A percentile compares a stretch with the other conserved stretches of the same genome.
phyloP scores from a whole-genome alignment of 768 basidiomycete genomes.

The button mushroom (Agaricus bisporus) region DNA sequence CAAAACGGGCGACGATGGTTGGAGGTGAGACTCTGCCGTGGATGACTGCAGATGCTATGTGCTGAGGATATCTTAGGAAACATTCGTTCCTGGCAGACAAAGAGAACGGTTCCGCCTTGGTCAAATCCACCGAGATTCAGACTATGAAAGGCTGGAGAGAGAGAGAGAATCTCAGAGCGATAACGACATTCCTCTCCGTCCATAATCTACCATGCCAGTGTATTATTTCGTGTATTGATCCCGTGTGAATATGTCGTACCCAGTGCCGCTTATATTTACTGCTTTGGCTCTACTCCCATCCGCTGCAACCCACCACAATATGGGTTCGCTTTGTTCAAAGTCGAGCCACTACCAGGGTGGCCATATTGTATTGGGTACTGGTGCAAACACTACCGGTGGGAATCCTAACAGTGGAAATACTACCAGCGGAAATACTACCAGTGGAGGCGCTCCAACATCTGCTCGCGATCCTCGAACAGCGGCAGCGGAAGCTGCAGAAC shows the following conservation, averaged over 20 bases:
- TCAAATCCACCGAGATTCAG: conserved; percentile 41
- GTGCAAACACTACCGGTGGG: conserved; percentile 15
- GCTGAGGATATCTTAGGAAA: conserved; percentile 24
- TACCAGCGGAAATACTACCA: conserved; percentile 11
- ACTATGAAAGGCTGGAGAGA: conserved; percentile 22
- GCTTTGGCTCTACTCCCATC: not conserved
- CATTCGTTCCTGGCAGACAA: conserved; percentile 51
- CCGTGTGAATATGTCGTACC: not conserved
- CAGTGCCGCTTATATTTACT: not conserved
- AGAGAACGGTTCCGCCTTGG: conserved; percentile 37
- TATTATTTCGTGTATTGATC: not conserved
- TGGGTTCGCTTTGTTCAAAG: conserved; percentile 61
- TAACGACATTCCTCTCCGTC: not conserved
- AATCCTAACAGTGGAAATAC: too few species aligned
- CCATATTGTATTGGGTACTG: conserved; percentile 38
- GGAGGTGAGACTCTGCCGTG: conserved; percentile 54
- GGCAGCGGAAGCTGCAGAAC: conserved; percentile 59
- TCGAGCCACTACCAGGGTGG: conserved; percentile 36
- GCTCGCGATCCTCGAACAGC: conserved; percentile 42
- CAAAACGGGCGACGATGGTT: conserved; percentile 65
- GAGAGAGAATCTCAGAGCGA: not conserved
- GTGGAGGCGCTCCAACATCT: conserved; percentile 20
- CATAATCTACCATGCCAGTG: conserved; percentile 2
- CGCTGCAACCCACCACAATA: conserved; percentile 15
- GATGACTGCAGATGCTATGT: not conserved